These are phyloP conservation scores for Saccharomycopsis babjevae DNA, from an alignment of 805 yeast species.

Conservation along the genomic window DNA sequence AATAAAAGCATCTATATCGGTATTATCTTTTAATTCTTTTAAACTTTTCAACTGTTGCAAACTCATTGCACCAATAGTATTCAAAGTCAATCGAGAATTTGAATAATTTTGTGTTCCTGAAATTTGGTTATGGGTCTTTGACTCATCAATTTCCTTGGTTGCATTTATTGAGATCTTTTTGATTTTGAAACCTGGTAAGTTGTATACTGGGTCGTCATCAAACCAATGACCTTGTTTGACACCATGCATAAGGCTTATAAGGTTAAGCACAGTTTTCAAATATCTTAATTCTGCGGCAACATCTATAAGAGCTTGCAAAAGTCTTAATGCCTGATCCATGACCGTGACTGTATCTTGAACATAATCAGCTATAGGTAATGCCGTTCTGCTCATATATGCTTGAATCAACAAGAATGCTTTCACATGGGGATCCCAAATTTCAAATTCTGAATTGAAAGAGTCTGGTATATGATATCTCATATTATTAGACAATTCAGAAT, in stretches of 20 bases:
- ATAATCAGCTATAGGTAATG: conserved; percentile 90
- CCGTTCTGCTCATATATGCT: conserved; percentile 60
- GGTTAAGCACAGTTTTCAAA: conserved; percentile 45
- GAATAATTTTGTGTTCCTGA: conserved; percentile 13
- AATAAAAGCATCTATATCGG: conserved; percentile 38
- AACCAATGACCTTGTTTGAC: conserved; percentile 84
- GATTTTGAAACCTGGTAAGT: conserved; percentile 17
- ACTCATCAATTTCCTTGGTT: neutral
- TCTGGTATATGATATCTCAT: conserved; percentile 46
- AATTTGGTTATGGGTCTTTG: neutral
- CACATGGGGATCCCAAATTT: conserved; percentile 83
- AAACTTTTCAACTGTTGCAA: conserved; percentile 23
- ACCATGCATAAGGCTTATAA: conserved; percentile 70
- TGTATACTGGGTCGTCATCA: conserved; percentile 61
- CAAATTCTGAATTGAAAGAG: conserved; percentile 31
- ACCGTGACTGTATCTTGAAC: conserved; percentile 89
- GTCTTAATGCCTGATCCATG: conserved; percentile 87
- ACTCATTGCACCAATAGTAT: conserved; percentile 34
- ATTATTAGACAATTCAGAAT: conserved; percentile 69
- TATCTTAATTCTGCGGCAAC: conserved; percentile 79
- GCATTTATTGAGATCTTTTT: neutral
- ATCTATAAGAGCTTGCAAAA: conserved; percentile 86
- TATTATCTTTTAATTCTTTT: conserved; percentile 18
- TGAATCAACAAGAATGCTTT: conserved; percentile 64
- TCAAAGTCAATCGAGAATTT: conserved; percentile 22